A percentile compares a stretch with the other conserved stretches of the same genome.
Conservation (phyloP, 2,329 filamentous ascomycete species). For the Thelonectria blattea region DNA sequence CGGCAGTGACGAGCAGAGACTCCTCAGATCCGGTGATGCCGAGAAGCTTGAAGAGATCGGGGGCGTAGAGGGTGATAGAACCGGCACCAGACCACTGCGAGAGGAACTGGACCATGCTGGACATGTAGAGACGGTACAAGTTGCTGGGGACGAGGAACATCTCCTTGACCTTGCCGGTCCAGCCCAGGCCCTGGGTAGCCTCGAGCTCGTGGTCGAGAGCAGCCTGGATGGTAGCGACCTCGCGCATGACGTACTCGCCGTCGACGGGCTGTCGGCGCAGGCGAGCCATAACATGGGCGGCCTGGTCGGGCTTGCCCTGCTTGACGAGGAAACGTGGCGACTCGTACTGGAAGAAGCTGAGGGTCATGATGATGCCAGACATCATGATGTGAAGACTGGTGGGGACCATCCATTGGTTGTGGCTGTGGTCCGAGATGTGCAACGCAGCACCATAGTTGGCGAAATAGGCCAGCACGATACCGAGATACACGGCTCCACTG, state of each 20-base stretch:
- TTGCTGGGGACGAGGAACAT: conserved; percentile 72
- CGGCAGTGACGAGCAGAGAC: conserved; percentile 73
- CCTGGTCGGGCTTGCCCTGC: conserved; percentile 63
- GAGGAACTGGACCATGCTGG: conserved; percentile 71
- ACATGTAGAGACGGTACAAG: conserved; percentile 74
- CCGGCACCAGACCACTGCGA: conserved; percentile 77
- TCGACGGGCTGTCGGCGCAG: conserved; percentile 65
- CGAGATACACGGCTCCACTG: conserved; percentile 68
- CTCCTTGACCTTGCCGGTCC: conserved; percentile 70
- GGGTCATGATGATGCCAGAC: conserved; percentile 70
- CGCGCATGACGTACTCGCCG: conserved; percentile 65
- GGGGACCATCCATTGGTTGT: conserved; percentile 67
- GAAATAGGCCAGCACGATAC: conserved; percentile 81
- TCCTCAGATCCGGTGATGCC: conserved; percentile 72
- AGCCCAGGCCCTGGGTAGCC: conserved; percentile 69
- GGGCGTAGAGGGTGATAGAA: conserved; percentile 78
- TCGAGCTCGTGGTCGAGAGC: conserved; percentile 75
- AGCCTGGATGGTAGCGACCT: conserved; percentile 68
- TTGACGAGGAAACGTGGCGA: conserved; percentile 76
- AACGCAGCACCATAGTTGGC: conserved; percentile 67
- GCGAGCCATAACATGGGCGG: conserved; percentile 59
- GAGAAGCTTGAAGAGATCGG: conserved; percentile 74
- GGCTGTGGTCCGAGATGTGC: conserved; percentile 53
- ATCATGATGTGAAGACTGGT: conserved; percentile 81
- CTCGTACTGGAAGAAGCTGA: conserved; percentile 73